Evolutionary conservation across 371 early-diverging fungal species (phyloP), one percentile per base, ranked within the genome.

Genomic region (Apophysomyces trapeziformis): DNA sequence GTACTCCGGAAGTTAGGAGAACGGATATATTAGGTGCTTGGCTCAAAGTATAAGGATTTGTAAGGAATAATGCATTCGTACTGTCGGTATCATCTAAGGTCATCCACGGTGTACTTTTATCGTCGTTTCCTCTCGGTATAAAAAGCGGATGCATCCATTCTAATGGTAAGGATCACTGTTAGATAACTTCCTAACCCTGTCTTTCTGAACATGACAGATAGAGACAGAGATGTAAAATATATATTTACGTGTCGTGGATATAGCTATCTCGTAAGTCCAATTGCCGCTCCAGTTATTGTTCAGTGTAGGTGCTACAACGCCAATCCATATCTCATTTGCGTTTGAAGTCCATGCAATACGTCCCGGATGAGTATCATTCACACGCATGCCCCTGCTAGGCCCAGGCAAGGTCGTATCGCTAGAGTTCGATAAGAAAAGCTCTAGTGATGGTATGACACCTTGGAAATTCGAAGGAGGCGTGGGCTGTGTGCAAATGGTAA

Each of bases 61-160:
- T 79, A 61, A 82, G 67, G 66, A 87, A 86, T 16, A 86, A 73
- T 4, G 85, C 88, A 67, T 73, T 79, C 12, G 70, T 73, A 46
- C 69, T 74, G 39, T 87, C 88, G 36, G 88, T 83, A 43, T 87
- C 88, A 58, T 87, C 88, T 60, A 87, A 63, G 0, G 68, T 72
- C 21, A 86, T 46, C 12, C 70, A 78, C n/a, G 77, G 73, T 63
- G 67, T 66, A 32, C 16, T 38, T 26, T 67, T 50, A 9, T 70
- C 67, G 12, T 67, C 58, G 5, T 63, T 57, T 18, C 61, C 59
- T 50, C 68, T 63, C 13, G 69, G 68, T 44, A 60, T 14, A 36
- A 72, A 65, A 1, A 74, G 38, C n/a, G 70, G 68, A 58, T 78
- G 82, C 65, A 77, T 45, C 26, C 56, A 70, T 35, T 70, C 78